Evolutionary conservation across 306 rosid species (phyloP), one percentile per base, ranked within the genome.

Genomic region (Vigna mungo): DNA sequence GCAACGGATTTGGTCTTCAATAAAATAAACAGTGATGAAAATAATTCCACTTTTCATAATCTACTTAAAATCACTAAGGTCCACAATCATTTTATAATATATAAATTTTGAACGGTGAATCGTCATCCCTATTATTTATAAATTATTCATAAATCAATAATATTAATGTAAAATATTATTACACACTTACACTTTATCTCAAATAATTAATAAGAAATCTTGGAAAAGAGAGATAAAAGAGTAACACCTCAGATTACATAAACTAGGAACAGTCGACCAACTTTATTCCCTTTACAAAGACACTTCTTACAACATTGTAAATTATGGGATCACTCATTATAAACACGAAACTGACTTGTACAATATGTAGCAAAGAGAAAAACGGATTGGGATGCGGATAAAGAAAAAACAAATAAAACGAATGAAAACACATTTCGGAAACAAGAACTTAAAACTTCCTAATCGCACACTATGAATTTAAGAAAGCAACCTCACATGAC

Each of bases 401-500:
- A 61, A 9, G 39, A 55, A 75, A 25, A 59, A 64, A 51, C 44
- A 18, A 75, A 25, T 18, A 10, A n/a, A 65, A 72, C 4, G 34
- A 81, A 62, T 58, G 49, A 46, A 64, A 46, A 64, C 69, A 82
- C 12, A 64, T 34, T 32, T 51, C 76, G 30, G 80, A 75, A 81
- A 65, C 46, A 39, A 71, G 39, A 81, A 48, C 84, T 56, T 51
- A 65, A 52, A 13, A 51, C 55, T 72, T 21, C 77, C 76, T 32
- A 71, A 79, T 36, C 69, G 36, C 64, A 70, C 17, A 63, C 66
- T 74, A 71, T 13, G 48, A 70, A 65, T 64, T 74, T 56, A 72
- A 58, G 48, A 25, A 72, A 64, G 14, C 16, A 59, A 73, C 82
- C 55, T 92, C 85, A 94, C 98, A 95, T 95, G 55, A 95, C 96